Percentiles rank a stretch among this genome's conserved stretches.
Conservation (phyloP, 768 basidiomycete species). For the Cystobasidium tubakii region DNA sequence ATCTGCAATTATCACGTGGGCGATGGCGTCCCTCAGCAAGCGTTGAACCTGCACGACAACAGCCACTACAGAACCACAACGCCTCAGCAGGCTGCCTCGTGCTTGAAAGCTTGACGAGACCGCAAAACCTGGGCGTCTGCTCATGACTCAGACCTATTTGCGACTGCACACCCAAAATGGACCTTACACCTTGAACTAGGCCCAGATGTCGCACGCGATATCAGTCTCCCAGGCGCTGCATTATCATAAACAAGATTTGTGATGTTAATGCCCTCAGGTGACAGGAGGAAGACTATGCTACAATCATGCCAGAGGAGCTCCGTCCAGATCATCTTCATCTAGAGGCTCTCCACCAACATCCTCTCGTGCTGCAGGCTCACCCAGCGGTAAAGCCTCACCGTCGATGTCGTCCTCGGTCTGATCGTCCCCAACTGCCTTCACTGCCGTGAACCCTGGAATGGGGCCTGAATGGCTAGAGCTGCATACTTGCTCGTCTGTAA, state of each 20-base stretch:
- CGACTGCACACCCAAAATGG: background rate
- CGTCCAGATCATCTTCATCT: conserved; percentile 29
- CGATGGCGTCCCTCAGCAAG: too few relatives aligned
- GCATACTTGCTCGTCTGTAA: background rate
- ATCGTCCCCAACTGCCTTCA: conserved; percentile 9
- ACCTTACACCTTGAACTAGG: background rate
- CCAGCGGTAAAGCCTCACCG: conserved; percentile 19
- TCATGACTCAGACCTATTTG: background rate
- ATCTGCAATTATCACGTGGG: too few relatives aligned
- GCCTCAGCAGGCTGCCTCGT: too few relatives aligned
- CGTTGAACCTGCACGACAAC: too few relatives aligned
- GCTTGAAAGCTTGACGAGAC: too few relatives aligned
- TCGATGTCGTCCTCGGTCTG: conserved; percentile 23
- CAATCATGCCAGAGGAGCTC: conserved; percentile 16
- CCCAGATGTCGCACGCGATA: conserved; percentile 3
- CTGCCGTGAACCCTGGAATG: conserved; percentile 46
- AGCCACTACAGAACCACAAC: too few relatives aligned
- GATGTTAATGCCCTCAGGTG: background rate
- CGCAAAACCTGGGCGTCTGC: too few relatives aligned
- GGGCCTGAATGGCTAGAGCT: conserved; percentile 28
- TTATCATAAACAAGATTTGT: conserved; percentile 22
- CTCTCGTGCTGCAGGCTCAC: background rate
- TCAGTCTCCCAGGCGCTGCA: background rate
- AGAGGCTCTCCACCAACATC: conserved; percentile 21
- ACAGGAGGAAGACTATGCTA: background rate